Evolutionary conservation across 1,284 basidiomycete species (phyloP), one percentile per base, ranked within the genome.

Genomic region (Agroathelia rolfsii): DNA sequence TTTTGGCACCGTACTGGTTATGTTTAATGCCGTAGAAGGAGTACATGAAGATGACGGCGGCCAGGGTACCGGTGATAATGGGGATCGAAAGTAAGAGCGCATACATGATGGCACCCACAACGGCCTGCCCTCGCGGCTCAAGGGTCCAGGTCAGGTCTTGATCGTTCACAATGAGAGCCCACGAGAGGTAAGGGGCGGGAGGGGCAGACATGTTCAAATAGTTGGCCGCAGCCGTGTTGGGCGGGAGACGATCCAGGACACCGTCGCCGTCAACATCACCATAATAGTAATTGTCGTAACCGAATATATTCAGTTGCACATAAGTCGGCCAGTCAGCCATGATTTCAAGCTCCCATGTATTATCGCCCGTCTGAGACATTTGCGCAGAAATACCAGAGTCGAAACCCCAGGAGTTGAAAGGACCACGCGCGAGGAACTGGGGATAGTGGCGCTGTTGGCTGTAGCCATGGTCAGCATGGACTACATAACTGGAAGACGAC

Each of bases 11-110:
- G 61, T 79, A 93, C 55, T 80, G 80, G 61, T 94, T 94, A 64
- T 89, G 80, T 55, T 75, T 88, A 64, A 94, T 93, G 14, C 86
- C 85, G 52, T 94, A 94, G 71, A 94, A 94, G 8, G 83, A 81
- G 79, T 84, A 89, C 73, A 89, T 85, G 72, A 94, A 94, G 58
- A 88, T 59, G 34, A 79, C 53, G 21, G 88, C 86, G 4, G 89
- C 86, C 34, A 85, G 63, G 10, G 75, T 68, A 40, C 76, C 89
- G 14, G 89, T 92, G 55, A 92, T 70, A 42, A 90, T 58, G 5
- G 89, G 89, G 40, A 93, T 86, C 23, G 74, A 51, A 25, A 85
- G 63, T 28, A 93, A 66, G 19, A 93, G 69, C 2, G 77, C 85
- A 51, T 83, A 94, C 68, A 87, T 82, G 57, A 82, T 75, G 20